Base-by-base conservation (phyloP, 2,329 filamentous ascomycete species). In the Microdochium nivale region DNA sequence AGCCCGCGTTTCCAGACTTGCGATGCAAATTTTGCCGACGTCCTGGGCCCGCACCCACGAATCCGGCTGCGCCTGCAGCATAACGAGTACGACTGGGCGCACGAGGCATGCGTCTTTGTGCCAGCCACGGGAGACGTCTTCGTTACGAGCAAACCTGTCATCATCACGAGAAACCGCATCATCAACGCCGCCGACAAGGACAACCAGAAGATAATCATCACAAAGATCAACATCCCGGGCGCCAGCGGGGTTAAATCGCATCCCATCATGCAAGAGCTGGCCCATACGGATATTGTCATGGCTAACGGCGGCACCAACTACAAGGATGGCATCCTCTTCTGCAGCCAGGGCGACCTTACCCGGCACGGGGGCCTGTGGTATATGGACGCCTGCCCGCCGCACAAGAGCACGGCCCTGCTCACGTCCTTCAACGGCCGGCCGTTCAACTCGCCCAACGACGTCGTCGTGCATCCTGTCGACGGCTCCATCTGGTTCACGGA, bases 401-500 rank as follows among this genome's bases (percentile, higher is more conserved):
- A 70, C 25, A 49, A 54, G 3, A 63, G 57, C 1, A 49, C 51
- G 0, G 49, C 55, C 0, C 37, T 76, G 2, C 53, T 74, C 1
- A 68, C 59, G 14, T 67, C 67, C 2, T 78, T 70, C 57, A 60
- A 71, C 35, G 72, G 71, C 1, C 62, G 72, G 7, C 62, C 66
- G 2, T 78, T 79, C 59, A 78, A 77, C 57, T 75, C 71, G 2
- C 63, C 73, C 46, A 76, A 77, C 53, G 75, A 78, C 51, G 71
- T 78, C 3, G 68, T 75, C 5, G 62, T 73, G 14, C 62, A 67
- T 46, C 40, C 40, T 7, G 56, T 55, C 1, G 72, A 75, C 52
- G 71, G 71, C 3, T 65, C 63, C 5, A 66, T 78, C 24, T 78
- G 74, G 73, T 77, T 78, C 57, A 77, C 74, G 0, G 75, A 78